Evolutionary conservation across 331 rosid species (phyloP).

Genomic region (Ulmus americana): DNA sequence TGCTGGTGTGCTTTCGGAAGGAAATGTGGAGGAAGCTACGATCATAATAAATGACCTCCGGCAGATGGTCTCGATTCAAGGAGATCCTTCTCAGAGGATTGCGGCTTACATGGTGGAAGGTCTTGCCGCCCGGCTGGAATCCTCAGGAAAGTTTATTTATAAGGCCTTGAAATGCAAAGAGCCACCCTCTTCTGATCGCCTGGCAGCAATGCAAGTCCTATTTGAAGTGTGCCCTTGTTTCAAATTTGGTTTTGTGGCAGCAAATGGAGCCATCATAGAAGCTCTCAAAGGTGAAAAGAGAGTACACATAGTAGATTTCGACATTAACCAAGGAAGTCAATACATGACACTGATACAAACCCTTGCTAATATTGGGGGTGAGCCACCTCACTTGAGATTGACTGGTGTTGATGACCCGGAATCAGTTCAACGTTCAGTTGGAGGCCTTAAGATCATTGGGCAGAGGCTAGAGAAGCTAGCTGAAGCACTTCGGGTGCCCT

Average conservation of each 20-base stretch:
- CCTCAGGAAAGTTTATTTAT: conserved; percentile 68
- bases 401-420: conserved; percentile 95
- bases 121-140: conserved; percentile 79
- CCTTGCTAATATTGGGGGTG: conserved; percentile 50
- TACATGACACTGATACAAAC: conserved; percentile 72
- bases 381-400: conserved; percentile 58
- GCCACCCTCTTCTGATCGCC: conserved; percentile 82
- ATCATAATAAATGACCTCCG: conserved; percentile 64
- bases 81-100: conserved; percentile 88
- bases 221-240: conserved; percentile 97
- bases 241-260: conserved; percentile 83
- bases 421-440: conserved; percentile 76
- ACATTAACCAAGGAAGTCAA: conserved; percentile 86
- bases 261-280: conserved; percentile 78
- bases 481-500: conserved; percentile 52
- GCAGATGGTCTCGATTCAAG: conserved; percentile 74
- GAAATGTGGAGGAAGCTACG: conserved; percentile 49
- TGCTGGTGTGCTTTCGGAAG: conserved; percentile 72
- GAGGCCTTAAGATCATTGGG: conserved; percentile 78
- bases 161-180: conserved; percentile 86
- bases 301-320: conserved; percentile 80
- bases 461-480: conserved; percentile 85
- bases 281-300: conserved; percentile 60
- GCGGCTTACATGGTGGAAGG: conserved; percentile 99
- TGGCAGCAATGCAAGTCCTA: conserved; percentile 94